These are phyloP conservation scores for Xylaria sp. DNA, from an alignment of 2,329 filamentous ascomycete species.

Conservation along the genomic window DNA sequence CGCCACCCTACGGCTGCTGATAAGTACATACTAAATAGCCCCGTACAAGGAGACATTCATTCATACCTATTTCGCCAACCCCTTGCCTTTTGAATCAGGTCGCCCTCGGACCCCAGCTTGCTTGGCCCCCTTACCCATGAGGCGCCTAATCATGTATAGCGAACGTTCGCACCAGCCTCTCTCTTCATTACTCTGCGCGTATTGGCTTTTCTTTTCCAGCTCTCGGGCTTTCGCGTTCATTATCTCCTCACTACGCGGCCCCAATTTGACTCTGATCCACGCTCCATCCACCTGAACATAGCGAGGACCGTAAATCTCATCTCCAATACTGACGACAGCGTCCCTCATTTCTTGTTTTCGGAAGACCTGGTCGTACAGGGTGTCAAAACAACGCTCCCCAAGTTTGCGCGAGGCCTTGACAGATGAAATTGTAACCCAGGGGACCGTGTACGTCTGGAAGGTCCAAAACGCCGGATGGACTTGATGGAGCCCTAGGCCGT, in stretches of 20 bases:
- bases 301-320: neutral
- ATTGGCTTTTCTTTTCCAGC: neutral
- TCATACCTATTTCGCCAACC: too few species aligned
- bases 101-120: neutral
- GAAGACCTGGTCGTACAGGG: neutral
- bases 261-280: neutral
- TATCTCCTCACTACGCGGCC: neutral
- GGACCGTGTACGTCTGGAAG: neutral
- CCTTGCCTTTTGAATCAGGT: too few species aligned
- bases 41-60: too few species aligned
- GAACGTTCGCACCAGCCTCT: neutral
- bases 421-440: neutral
- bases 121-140: neutral
- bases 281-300: neutral
- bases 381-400: neutral
- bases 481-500: neutral
- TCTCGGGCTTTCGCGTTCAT: neutral
- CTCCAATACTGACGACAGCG: neutral
- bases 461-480: slow-evolving; percentile 6
- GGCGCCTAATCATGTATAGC: neutral
- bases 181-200: neutral
- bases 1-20: too few species aligned
- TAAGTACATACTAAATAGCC: too few species aligned
- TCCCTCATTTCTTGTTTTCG: neutral
- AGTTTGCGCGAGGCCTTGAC: too few species aligned